phyloP scores from a whole-genome alignment of 2,329 filamentous ascomycete genomes.

The Fusarium devonianum region DNA sequence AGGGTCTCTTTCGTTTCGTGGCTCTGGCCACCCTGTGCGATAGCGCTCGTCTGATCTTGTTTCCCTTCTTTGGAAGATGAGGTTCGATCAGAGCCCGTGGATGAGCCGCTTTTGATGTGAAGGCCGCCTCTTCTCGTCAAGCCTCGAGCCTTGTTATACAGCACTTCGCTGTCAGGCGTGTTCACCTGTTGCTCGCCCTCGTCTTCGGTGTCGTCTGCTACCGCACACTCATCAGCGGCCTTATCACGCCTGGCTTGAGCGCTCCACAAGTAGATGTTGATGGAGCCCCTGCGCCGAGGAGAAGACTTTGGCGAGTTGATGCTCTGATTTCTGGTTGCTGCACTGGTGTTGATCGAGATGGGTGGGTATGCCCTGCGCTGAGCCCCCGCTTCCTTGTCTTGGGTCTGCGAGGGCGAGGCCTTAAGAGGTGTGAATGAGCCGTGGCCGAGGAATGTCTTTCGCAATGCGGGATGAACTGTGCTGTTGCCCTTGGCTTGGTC shows the following conservation, averaged over 20 bases:
- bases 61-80: background rate
- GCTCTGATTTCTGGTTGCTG: slow-evolving; percentile 40
- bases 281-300: slow-evolving; percentile 42
- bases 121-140: slow-evolving; percentile 33
- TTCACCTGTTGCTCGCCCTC: slow-evolving; percentile 19
- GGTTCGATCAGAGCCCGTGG: background rate
- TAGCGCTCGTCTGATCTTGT: background rate
- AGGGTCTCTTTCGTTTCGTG: slow-evolving; percentile 9
- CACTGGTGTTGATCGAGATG: slow-evolving; percentile 46
- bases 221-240: slow-evolving; percentile 33
- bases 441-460: slow-evolving; percentile 38
- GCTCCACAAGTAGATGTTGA: slow-evolving; percentile 44
- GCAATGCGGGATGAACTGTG: slow-evolving; percentile 47
- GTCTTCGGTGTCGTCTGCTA: slow-evolving; percentile 33
- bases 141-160: slow-evolving; percentile 33
- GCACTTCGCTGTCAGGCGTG: slow-evolving; percentile 20
- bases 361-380: slow-evolving; percentile 47
- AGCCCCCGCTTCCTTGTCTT: slow-evolving; percentile 34
- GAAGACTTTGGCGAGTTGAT: slow-evolving; percentile 41
- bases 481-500: slow-evolving; percentile 38
- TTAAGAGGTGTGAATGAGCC: slow-evolving; percentile 43
- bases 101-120: slow-evolving; percentile 28
- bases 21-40: slow-evolving; percentile 13
- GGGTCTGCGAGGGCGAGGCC: slow-evolving; percentile 27
- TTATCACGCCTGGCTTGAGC: slow-evolving; percentile 32